Conservation (phyloP, 129 eudicot genomes). For the Chrysanthemum seticuspe region DNA sequence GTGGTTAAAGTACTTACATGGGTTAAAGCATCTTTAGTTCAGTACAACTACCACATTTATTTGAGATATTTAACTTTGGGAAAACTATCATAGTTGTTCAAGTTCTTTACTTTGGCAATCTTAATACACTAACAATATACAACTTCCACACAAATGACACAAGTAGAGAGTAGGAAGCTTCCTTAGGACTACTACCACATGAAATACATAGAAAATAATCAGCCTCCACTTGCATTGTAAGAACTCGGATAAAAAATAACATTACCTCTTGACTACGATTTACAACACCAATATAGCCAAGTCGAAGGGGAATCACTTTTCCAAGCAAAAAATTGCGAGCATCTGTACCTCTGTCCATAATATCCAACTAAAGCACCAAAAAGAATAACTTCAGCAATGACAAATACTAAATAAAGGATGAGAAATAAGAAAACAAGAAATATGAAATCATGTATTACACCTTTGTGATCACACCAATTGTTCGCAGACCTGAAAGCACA, state of each 20-base stretch:
- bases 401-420: constrained; percentile 3
- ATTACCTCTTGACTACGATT: constrained; percentile 99
- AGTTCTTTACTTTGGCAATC: constrained; percentile 3
- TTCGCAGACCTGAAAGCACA: constrained; percentile 75
- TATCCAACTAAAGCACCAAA: constrained; percentile 77
- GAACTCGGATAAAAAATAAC: background rate
- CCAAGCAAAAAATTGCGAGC: constrained; percentile 98
- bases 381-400: constrained; percentile 2
- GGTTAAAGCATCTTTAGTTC: no score
- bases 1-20: background rate
- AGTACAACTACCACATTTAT: no score
- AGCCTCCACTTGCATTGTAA: background rate
- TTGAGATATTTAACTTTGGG: no score
- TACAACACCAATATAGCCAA: constrained; percentile 94
- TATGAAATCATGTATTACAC: constrained; percentile 34
- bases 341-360: constrained; percentile 99
- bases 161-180: background rate
- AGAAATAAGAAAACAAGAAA: constrained; percentile 7
- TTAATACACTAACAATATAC: constrained; percentile 6
- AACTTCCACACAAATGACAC: background rate
- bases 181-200: background rate
- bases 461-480: constrained; percentile 97
- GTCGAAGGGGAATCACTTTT: constrained; percentile 90
- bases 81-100: background rate
- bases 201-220: background rate